phyloP scores from a whole-genome alignment of 2,329 filamentous ascomycete genomes.

The Ophidiomyces ophidiicola region DNA sequence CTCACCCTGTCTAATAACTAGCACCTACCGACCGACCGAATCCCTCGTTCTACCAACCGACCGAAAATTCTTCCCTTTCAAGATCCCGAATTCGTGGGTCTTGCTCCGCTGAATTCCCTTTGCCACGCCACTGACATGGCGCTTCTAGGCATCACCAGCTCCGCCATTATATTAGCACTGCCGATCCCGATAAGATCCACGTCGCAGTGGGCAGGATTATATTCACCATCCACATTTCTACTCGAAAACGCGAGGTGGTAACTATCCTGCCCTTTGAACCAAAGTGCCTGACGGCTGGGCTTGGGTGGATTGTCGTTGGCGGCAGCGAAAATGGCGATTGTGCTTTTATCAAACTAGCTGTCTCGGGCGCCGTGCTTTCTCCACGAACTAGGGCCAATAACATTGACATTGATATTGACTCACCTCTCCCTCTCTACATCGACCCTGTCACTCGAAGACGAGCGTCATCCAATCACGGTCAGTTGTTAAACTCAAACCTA shows the following conservation, averaged over 20 bases:
- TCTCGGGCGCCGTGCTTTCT: constrained; percentile 20
- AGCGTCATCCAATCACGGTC: constrained; percentile 19
- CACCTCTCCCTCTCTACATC: constrained; percentile 43
- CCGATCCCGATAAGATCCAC: constrained; percentile 66
- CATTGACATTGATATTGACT: constrained; percentile 40
- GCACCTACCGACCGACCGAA: constrained; percentile 55
- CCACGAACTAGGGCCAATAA: constrained; percentile 3
- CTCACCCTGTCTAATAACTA: constrained; percentile 33
- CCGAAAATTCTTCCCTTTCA: constrained; percentile 56
- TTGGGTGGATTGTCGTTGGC: constrained; percentile 83
- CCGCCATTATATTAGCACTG: constrained; percentile 75
- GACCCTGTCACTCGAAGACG: constrained; percentile 21
- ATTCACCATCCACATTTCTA: constrained; percentile 56
- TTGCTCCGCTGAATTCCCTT: background rate
- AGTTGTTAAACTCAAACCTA: constrained; percentile 13
- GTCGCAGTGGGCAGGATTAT: constrained; percentile 70
- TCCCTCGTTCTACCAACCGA: constrained; percentile 48
- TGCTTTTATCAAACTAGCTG: constrained; percentile 56
- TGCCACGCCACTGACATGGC: constrained; percentile 5
- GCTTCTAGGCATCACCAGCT: constrained; percentile 41
- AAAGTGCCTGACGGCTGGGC: constrained; percentile 74
- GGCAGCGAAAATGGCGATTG: constrained; percentile 77
- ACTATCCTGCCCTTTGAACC: constrained; percentile 59
- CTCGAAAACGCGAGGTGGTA: constrained; percentile 59
- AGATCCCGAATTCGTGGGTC: constrained; percentile 53